These are phyloP conservation scores for Carex parvula DNA, from an alignment of 176 grass and related monocot species.

Conservation along the genomic window DNA sequence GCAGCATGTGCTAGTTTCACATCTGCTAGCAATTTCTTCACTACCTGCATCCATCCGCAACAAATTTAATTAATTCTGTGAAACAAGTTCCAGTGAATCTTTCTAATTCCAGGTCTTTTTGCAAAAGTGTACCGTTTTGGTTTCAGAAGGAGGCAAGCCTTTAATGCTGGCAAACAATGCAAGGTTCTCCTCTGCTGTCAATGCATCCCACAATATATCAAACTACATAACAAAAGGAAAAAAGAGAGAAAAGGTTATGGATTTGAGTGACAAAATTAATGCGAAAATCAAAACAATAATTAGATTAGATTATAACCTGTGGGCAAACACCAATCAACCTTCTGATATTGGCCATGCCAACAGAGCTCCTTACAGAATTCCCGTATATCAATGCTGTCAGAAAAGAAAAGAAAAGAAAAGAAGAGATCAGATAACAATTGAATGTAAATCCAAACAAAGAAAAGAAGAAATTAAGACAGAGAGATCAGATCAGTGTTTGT, in stretches of 20 bases:
- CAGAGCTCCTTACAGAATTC: conserved; percentile 65
- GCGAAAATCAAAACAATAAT: no score
- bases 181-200: conserved; percentile 78
- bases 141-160: conserved; percentile 65
- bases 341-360: conserved; percentile 79
- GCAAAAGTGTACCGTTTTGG: conserved; percentile 44
- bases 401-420: conserved; percentile 26
- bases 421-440: background rate
- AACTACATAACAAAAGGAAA: conserved; percentile 45
- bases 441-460: background rate
- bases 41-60: conserved; percentile 46
- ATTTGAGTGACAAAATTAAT: background rate
- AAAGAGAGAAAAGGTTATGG: background rate
- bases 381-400: conserved; percentile 79
- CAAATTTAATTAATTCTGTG: background rate
- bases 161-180: conserved; percentile 92
- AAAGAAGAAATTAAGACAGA: conserved; percentile 2
- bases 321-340: conserved; percentile 98
- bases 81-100: background rate
- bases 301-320: conserved; percentile 38
- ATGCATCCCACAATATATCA: conserved; percentile 90
- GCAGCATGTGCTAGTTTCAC: conserved; percentile 75
- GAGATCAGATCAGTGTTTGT: no score
- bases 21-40: conserved; percentile 63
- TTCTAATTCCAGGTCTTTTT: background rate